A percentile compares a stretch with the other conserved stretches of the same genome.
Conservation (phyloP, 768 basidiomycete species). For the Tulasnella sp. region DNA sequence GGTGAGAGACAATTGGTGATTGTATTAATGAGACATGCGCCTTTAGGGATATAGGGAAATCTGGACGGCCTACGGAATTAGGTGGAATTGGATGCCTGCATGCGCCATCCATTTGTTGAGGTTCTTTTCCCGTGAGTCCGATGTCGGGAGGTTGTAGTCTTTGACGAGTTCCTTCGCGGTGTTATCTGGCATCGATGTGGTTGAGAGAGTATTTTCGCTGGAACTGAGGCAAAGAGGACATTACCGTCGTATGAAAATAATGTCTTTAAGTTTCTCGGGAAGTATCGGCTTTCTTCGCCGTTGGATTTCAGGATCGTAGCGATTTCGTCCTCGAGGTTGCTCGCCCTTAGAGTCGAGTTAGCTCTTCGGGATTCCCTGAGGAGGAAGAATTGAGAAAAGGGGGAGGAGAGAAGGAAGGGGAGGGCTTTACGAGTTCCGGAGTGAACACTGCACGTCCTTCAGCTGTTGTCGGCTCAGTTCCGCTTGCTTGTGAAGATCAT, state of each 20-base stretch:
- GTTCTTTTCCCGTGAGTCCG: constrained; percentile 34
- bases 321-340: constrained; percentile 36
- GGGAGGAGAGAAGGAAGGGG: not conserved
- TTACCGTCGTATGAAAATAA: constrained; percentile 44
- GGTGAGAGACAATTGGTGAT: no score
- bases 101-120: constrained; percentile 45
- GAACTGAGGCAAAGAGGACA: constrained; percentile 19
- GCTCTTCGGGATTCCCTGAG: constrained; percentile 37
- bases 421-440: constrained; percentile 37
- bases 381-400: not conserved
- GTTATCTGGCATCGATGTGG: constrained; percentile 28
- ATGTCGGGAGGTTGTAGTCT: constrained; percentile 39
- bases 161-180: constrained; percentile 32
- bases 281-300: constrained; percentile 37
- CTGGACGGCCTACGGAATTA: constrained; percentile 31
- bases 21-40: no score
- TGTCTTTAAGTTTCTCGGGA: constrained; percentile 38
- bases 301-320: constrained; percentile 36
- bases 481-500: constrained; percentile 25
- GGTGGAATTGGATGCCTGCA: constrained; percentile 35
- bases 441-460: constrained; percentile 32
- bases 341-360: constrained; percentile 30
- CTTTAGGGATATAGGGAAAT: not conserved
- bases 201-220: not conserved
- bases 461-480: constrained; percentile 34